These are phyloP conservation scores for Zygosaccharomyces bailii DNA, from an alignment of 805 yeast genomes.

Conservation along the genomic window DNA sequence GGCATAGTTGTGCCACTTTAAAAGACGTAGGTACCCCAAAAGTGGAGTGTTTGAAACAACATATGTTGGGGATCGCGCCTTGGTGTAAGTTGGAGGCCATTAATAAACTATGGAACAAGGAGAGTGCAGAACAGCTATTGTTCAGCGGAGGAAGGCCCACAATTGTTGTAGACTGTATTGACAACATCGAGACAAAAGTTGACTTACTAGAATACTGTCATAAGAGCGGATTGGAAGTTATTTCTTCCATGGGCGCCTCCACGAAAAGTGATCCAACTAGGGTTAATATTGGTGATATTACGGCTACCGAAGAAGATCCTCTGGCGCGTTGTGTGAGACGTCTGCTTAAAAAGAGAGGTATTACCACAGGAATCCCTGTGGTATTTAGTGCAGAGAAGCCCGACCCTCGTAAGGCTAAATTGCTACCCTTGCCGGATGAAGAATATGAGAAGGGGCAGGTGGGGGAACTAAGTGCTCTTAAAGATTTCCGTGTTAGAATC, in stretches of 20 bases:
- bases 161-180: slow-evolving; percentile 90
- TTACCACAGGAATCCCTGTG: slow-evolving; percentile 71
- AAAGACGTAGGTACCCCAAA: slow-evolving; percentile 90
- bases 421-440: slow-evolving; percentile 80
- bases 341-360: slow-evolving; percentile 75
- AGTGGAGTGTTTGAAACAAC: slow-evolving; percentile 73
- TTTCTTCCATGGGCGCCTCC: slow-evolving; percentile 96
- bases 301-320: slow-evolving; percentile 91
- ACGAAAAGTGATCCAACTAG: slow-evolving; percentile 94
- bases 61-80: slow-evolving; percentile 76
- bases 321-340: slow-evolving; percentile 84
- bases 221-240: slow-evolving; percentile 56
- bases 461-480: slow-evolving; percentile 75
- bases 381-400: slow-evolving; percentile 96
- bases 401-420: slow-evolving; percentile 85
- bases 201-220: slow-evolving; percentile 77
- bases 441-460: slow-evolving; percentile 65
- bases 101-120: slow-evolving; percentile 72
- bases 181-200: slow-evolving; percentile 94
- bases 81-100: slow-evolving; percentile 82
- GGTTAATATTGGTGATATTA: slow-evolving; percentile 82
- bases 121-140: slow-evolving; percentile 56
- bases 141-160: slow-evolving; percentile 56
- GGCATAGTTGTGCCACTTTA: slow-evolving; percentile 93
- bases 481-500: slow-evolving; percentile 88